Conservation (phyloP, 129 eudicot species). For the Ambrosia artemisiifolia region DNA sequence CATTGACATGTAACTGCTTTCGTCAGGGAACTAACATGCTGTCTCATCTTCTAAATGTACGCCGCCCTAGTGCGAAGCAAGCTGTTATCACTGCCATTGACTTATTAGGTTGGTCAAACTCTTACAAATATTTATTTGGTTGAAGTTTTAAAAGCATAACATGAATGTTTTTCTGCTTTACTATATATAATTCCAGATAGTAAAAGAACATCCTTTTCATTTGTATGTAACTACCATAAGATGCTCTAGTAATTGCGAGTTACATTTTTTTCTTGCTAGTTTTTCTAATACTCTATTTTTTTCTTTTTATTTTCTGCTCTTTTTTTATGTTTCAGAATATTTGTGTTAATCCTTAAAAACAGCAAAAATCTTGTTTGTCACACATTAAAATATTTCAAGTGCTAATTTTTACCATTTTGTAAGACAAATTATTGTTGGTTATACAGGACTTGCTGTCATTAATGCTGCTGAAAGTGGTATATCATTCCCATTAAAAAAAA, state of each 20-base stretch:
- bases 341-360: neutral
- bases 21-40: slow-evolving; percentile 97
- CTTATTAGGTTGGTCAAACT: slow-evolving; percentile 71
- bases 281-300: neutral
- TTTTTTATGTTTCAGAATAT: neutral
- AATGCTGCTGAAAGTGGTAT: slow-evolving; percentile 87
- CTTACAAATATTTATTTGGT: neutral
- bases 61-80: slow-evolving; percentile 93
- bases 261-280: neutral
- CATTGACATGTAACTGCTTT: slow-evolving; percentile 20
- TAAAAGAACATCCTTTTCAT: neutral
- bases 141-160: neutral
- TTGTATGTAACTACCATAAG: neutral
- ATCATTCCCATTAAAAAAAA: slow-evolving; percentile 86
- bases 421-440: slow-evolving; percentile 11
- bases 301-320: neutral
- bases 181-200: neutral
- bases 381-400: neutral
- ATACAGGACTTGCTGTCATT: slow-evolving; percentile 88
- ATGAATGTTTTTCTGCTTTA: neutral
- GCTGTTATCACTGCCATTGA: slow-evolving; percentile 97
- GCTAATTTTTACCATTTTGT: neutral
- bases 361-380: neutral
- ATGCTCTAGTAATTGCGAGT: neutral
- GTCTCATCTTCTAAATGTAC: slow-evolving; percentile 90